Evolutionary conservation across 495 filamentous ascomycete genomes (phyloP), one percentile per base, ranked within the genome.

Genomic region (Penicillium parvum): DNA sequence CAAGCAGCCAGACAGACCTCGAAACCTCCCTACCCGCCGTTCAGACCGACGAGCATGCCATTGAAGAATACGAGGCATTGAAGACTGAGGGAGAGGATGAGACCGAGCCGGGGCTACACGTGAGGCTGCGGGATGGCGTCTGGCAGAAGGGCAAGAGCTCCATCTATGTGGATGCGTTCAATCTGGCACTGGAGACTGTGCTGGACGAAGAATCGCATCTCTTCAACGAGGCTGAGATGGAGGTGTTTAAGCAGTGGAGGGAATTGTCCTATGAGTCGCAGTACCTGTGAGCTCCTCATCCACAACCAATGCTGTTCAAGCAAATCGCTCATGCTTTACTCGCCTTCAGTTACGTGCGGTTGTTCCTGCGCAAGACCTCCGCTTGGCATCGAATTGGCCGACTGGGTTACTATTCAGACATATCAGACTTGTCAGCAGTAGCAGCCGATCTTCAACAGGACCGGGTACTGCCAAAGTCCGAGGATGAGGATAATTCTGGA

Each of bases 141-240:
- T 84, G 81, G 81, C 56, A 73, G 17, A 73, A 68, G 35, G 81
- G 81, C 3, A 78, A 72, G 56, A 95, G 83, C 52, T 97, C 92
- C 4, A 90, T 98, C 40, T 98, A 98, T 52, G 89, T 96, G 11
- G 91, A 98, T 64, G 92, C 91, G 14, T 98, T 98, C 74, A 95
- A 96, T 62, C 68, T 96, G 11, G 89, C 90, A 12, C 72, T 98
- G 30, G 82, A 90, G 45, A 97, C 89, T 2, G 91, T 97, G 15
- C 69, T 98, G 4, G 82, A 85, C 34, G 90, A 96, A 33, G 92
- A 98, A 58, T 74, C 79, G 2, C 88, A 95, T 60, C 68, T 98
- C 9, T 98, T 97, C 58, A 76, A 88, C 53, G 78, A 80, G 50
- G 81, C 81, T 11, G 92, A 98, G 62, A 79, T 77, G 61, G 66